A percentile compares a stretch with the other conserved stretches of the same genome.
These are phyloP conservation scores for Paecilomyces fulvus DNA, from an alignment of 2,329 filamentous ascomycete genomes.

Conservation along the genomic window DNA sequence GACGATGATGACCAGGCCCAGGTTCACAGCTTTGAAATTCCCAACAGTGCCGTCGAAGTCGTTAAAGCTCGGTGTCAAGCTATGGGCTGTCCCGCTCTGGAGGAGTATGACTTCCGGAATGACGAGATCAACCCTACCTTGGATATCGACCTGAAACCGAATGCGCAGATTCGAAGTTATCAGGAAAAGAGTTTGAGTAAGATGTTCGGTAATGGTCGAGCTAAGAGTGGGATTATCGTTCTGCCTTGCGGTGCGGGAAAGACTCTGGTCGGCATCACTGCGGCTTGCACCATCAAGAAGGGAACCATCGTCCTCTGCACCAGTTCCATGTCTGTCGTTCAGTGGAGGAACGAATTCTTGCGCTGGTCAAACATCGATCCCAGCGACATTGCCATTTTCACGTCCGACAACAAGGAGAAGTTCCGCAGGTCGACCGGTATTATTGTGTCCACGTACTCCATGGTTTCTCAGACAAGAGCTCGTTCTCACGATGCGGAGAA, in stretches of 20 bases:
- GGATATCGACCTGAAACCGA: conserved; percentile 85
- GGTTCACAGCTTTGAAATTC: conserved; percentile 89
- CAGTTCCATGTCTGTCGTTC: conserved; percentile 93
- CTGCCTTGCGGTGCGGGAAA: conserved; percentile 94
- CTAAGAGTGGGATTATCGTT: conserved; percentile 95
- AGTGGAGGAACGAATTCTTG: conserved; percentile 93
- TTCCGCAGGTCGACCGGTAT: conserved; percentile 89
- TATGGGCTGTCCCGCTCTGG: conserved; percentile 77
- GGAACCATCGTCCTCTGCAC: conserved; percentile 92
- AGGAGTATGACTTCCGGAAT: conserved; percentile 95
- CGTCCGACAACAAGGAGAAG: conserved; percentile 78
- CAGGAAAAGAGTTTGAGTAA: conserved; percentile 97
- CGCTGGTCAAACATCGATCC: conserved; percentile 99
- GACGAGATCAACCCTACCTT: conserved; percentile 83
- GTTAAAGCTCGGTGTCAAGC: conserved; percentile 86
- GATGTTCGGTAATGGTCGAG: conserved; percentile 98
- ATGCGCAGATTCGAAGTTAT: conserved; percentile 84
- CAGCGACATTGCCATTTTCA: conserved; percentile 89
- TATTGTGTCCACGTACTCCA: conserved; percentile 95
- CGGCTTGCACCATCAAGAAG: conserved; percentile 96
- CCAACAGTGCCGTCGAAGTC: conserved; percentile 68
- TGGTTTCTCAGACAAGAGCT: conserved; percentile 88
- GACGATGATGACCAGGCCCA: conserved; percentile 77
- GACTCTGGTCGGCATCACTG: conserved; percentile 95
- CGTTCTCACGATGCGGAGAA: conserved; percentile 88